phyloP scores from a whole-genome alignment of 306 rosid genomes.

The Ammopiptanthus mongolicus region DNA sequence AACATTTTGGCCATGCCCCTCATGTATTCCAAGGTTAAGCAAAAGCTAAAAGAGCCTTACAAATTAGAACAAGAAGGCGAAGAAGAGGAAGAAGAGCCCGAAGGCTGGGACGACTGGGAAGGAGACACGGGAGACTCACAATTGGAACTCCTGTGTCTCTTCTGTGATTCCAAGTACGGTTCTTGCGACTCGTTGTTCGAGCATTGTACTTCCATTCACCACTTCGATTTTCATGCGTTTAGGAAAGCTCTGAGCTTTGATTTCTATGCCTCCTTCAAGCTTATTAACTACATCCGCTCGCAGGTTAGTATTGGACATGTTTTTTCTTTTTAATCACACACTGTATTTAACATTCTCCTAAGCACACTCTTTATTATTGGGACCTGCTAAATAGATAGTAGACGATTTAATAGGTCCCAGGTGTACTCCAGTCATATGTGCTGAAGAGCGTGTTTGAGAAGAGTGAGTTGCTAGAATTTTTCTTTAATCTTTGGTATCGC shows the following conservation, averaged over 20 bases:
- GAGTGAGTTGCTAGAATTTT: no score
- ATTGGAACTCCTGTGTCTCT: constrained; percentile 48
- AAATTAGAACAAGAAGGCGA: constrained; percentile 8
- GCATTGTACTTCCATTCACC: constrained; percentile 59
- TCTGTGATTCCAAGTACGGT: constrained; percentile 54
- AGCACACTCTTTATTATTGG: no score
- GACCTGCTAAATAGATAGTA: no score
- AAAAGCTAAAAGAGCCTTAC: neutral
- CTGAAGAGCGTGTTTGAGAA: no score
- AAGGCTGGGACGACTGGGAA: constrained; percentile 68
- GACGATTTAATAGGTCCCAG: no score
- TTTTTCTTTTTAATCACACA: no score
- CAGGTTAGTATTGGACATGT: constrained; percentile 34
- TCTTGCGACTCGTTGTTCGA: constrained; percentile 44
- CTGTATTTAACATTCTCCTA: no score
- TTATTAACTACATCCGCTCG: constrained; percentile 73
- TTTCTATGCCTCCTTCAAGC: constrained; percentile 75
- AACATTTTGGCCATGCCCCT: neutral
- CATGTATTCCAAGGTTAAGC: constrained; percentile 24
- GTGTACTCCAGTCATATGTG: no score
- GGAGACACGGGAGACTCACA: constrained; percentile 39
- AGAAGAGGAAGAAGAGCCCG: constrained; percentile 14
- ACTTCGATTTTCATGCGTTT: constrained; percentile 53
- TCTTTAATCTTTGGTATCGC: neutral
- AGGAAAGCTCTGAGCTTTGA: constrained; percentile 43